Percentiles rank a stretch among this genome's conserved stretches.
These are phyloP conservation scores for Coniella vitis DNA, from an alignment of 2,329 filamentous ascomycete genomes.

Conservation along the genomic window DNA sequence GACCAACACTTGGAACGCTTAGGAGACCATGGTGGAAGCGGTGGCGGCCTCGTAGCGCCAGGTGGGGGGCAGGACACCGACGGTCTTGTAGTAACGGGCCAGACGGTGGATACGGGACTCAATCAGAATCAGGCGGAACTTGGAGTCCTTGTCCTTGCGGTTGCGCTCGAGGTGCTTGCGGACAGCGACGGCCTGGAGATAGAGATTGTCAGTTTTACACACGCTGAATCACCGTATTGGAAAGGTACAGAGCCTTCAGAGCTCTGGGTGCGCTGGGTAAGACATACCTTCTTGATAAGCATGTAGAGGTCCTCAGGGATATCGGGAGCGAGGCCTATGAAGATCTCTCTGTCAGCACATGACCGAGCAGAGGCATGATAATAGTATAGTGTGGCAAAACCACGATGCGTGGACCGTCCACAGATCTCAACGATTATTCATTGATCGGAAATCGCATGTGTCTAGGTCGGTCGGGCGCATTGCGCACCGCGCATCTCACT, in stretches of 20 bases:
- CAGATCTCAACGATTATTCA: slow-evolving; percentile 4
- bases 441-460: too few relatives aligned
- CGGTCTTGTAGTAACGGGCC: slow-evolving; percentile 98
- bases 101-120: slow-evolving; percentile 99
- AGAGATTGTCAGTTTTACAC: slow-evolving; percentile 14
- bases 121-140: slow-evolving; percentile 99
- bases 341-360: slow-evolving; percentile 86
- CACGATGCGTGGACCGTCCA: neutral
- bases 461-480: neutral
- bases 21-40: slow-evolving; percentile 88
- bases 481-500: slow-evolving; percentile 2
- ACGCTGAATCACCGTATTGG: too few relatives aligned
- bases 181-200: slow-evolving; percentile 77
- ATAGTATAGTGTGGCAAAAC: slow-evolving; percentile 1
- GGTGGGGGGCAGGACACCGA: slow-evolving; percentile 75
- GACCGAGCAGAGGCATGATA: slow-evolving; percentile 79
- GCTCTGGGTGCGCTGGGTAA: too few relatives aligned
- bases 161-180: slow-evolving; percentile 99
- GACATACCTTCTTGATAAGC: slow-evolving; percentile 96
- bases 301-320: slow-evolving; percentile 99
- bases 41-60: slow-evolving; percentile 99
- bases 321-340: slow-evolving; percentile 92
- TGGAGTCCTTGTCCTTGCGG: slow-evolving; percentile 99
- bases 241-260: too few relatives aligned
- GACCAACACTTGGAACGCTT: slow-evolving; percentile 38